phyloP scores from a whole-genome alignment of 257 asterid species.

The Handroanthus guayacan region DNA sequence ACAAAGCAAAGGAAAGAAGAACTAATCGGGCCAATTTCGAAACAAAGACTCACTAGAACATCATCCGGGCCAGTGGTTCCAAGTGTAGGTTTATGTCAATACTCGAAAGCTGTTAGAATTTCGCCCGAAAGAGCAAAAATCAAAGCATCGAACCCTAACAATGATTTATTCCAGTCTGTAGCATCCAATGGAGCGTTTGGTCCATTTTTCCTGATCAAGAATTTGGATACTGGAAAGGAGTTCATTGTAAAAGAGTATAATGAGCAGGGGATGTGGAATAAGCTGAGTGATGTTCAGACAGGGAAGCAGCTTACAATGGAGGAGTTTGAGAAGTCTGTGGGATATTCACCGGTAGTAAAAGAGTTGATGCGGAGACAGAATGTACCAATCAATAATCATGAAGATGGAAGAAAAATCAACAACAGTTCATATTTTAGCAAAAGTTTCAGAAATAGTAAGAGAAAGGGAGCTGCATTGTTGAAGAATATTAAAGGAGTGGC shows the following conservation, averaged over 20 bases:
- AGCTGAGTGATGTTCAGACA: conserved; percentile 84
- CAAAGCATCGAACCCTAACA: conserved; percentile 39
- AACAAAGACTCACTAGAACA: conserved; percentile 79
- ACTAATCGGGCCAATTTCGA: conserved; percentile 67
- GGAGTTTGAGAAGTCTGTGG: conserved; percentile 86
- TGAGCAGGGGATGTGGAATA: conserved; percentile 84
- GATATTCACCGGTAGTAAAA: conserved; percentile 81
- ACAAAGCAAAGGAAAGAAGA: conserved; percentile 80
- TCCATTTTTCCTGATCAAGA: conserved; percentile 83
- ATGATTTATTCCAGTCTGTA: conserved; percentile 31
- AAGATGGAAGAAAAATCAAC: conserved; percentile 50
- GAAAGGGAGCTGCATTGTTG: conserved; percentile 73
- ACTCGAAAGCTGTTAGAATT: conserved; percentile 42
- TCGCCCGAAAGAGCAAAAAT: conserved; percentile 38
- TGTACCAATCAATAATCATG: conserved; percentile 26
- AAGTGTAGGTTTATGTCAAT: conserved; percentile 46
- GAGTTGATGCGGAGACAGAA: conserved; percentile 76
- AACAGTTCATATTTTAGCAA: conserved; percentile 58
- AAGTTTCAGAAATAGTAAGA: conserved; percentile 81
- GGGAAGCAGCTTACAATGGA: conserved; percentile 90
- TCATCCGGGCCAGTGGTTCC: conserved; percentile 53
- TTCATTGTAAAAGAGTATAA: conserved; percentile 79
- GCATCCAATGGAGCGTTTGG: conserved; percentile 47
- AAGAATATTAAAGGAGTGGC: conserved; percentile 67
- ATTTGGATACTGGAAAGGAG: conserved; percentile 90